phyloP scores from a whole-genome alignment of 768 basidiomycete species.

The Suillus brevipes region DNA sequence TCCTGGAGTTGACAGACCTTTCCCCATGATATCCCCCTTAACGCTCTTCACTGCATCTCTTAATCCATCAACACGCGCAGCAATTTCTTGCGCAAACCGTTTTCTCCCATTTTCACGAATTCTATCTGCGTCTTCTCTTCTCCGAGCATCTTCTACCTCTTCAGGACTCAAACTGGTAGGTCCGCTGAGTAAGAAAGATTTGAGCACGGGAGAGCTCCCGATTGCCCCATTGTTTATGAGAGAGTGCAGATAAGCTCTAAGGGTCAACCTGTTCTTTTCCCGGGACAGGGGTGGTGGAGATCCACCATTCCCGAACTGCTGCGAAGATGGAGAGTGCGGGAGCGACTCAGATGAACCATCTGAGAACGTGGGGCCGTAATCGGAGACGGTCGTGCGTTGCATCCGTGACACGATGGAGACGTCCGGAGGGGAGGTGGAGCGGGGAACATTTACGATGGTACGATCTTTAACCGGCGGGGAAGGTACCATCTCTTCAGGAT shows the following conservation, averaged over 20 bases:
- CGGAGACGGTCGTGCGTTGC: conserved; percentile 50
- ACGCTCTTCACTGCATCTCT: conserved; percentile 82
- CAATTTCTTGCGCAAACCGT: conserved; percentile 85
- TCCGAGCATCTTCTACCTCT: conserved; percentile 77
- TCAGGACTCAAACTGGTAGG: conserved; percentile 65
- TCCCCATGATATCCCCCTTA: conserved; percentile 91
- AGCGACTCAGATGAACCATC: conserved; percentile 37
- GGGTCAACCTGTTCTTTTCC: conserved; percentile 93
- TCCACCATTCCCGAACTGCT: conserved; percentile 73
- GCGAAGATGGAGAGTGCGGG: conserved; percentile 71
- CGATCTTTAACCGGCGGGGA: conserved; percentile 89
- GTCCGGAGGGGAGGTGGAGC: conserved; percentile 22
- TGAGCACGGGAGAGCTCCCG: conserved; percentile 83
- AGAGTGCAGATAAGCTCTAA: conserved; percentile 88
- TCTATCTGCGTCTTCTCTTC: conserved; percentile 86
- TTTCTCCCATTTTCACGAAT: conserved; percentile 85
- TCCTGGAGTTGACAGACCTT: conserved; percentile 47
- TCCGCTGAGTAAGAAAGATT: conserved; percentile 79
- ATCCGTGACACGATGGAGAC: conserved; percentile 45
- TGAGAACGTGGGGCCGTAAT: conserved; percentile 6
- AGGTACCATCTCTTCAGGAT: conserved; percentile 79
- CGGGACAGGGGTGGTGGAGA: conserved; percentile 62
- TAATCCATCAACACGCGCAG: conserved; percentile 80
- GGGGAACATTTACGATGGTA: conserved; percentile 58
- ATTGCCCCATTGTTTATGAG: conserved; percentile 70